Conservation (phyloP, 768 basidiomycete genomes). For the Agaricus sinodeliciosus region DNA sequence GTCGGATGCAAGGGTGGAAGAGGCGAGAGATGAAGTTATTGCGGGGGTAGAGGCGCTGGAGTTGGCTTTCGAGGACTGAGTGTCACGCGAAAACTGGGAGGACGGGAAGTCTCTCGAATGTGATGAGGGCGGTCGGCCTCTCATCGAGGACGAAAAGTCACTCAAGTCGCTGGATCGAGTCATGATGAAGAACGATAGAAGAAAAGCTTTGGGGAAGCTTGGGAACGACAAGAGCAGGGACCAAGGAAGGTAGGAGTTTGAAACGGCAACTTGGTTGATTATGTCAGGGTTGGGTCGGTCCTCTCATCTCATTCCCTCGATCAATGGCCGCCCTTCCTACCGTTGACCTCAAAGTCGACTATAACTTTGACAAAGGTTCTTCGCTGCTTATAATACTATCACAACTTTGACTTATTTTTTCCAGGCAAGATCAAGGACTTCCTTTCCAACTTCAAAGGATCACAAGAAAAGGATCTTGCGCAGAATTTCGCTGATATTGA, state of each 20-base stretch:
- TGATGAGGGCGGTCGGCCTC: constrained; percentile 12
- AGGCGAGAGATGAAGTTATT: too few species aligned
- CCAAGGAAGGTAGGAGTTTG: background rate
- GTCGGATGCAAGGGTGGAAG: too few species aligned
- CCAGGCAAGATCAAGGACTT: constrained; percentile 68
- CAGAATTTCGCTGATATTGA: constrained; percentile 65
- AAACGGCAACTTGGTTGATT: background rate
- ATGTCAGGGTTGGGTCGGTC: too few species aligned
- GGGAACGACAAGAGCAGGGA: background rate
- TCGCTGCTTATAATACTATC: background rate
- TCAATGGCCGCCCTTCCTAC: constrained; percentile 59
- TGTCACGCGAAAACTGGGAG: too few species aligned
- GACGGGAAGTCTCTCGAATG: too few species aligned
- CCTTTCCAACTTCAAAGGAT: constrained; percentile 58
- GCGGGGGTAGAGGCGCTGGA: too few species aligned
- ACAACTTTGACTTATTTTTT: background rate
- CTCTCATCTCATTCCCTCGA: constrained; percentile 11
- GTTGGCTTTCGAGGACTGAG: too few species aligned
- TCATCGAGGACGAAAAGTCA: background rate
- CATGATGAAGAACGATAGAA: background rate
- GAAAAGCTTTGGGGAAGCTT: background rate
- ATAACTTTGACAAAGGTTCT: constrained; percentile 67
- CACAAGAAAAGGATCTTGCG: constrained; percentile 56
- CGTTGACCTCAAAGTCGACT: constrained; percentile 54
- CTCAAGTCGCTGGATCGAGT: background rate